Evolutionary conservation across 768 basidiomycete species (phyloP), one percentile per base, ranked within the genome.

Genomic region (Auricularia sp.): DNA sequence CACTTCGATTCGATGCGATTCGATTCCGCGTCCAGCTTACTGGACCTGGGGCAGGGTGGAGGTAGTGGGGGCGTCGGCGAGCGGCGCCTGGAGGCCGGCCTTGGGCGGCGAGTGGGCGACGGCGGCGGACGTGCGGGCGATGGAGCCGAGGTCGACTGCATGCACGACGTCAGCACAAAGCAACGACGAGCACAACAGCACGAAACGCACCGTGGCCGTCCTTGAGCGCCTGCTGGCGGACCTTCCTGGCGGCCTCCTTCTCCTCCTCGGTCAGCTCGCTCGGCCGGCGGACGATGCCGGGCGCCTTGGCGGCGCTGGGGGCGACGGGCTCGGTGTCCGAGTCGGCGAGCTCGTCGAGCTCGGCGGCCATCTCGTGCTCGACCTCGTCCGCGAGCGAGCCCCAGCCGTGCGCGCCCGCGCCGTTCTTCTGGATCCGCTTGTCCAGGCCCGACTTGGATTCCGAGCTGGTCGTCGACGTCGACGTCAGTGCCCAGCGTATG

Each of bases 401-500:
- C 93, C 93, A 96, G 77, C 91, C 93, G 77, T 93, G 85, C 7
- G 81, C 79, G 39, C 93, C 93, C 34, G 84, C 86, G 64, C 93
- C 93, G 66, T 83, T 80, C 78, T 93, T 93, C 76, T 85, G 87
- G 65, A 87, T 69, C 69, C 81, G 82, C 70, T 81, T 82, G 80
- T 87, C 84, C 65, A 87, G 80, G 62, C 91, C 92, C 47, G 86
- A 83, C 77, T 86, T 88, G 71, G 86, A 84, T 77, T 87, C 83
- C 16, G 88, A 89, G 71, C 90, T 87, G 29, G 33, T 2, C 2
- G 29, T 16, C 21, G 11, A 12, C 47, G 47, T 51, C 18, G 18
- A 18, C 47, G 10, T 11, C 7, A 62, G 11, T 35, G 18, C 21
- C 42, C 16, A 35, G 8, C n/a, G 5, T 3, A 29, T 6, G 10